Conservation (phyloP, 768 basidiomycete genomes). For the Rhodotorula graminis region DNA sequence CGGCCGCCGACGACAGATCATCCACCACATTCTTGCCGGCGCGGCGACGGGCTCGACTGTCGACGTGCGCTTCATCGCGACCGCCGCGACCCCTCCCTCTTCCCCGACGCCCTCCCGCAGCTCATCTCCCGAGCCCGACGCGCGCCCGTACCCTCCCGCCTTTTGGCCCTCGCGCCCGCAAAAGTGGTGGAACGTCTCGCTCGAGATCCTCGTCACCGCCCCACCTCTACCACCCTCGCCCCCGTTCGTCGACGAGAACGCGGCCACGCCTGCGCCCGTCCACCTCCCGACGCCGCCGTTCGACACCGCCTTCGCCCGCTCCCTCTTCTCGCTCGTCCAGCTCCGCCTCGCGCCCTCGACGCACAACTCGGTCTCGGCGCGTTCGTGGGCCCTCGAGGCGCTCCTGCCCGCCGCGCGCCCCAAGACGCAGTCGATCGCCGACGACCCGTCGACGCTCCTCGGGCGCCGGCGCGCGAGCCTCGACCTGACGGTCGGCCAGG, state of each 20-base stretch:
- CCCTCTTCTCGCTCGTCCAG: constrained; percentile 23
- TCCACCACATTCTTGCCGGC: constrained; percentile 34
- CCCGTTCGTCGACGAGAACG: constrained; percentile 1
- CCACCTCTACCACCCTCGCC: neutral
- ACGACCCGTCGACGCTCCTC: constrained; percentile 30
- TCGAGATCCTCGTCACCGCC: constrained; percentile 22
- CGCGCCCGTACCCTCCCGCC: neutral
- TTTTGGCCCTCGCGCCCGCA: neutral
- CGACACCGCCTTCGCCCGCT: constrained; percentile 10
- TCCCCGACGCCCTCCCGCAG: neutral
- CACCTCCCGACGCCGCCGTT: constrained; percentile 17
- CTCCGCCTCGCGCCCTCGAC: constrained; percentile 2
- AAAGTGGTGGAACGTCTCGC: constrained; percentile 34
- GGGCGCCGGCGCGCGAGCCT: constrained; percentile 28
- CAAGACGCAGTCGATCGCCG: constrained; percentile 11
- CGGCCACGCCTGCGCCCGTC: neutral
- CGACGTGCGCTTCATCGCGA: constrained; percentile 34
- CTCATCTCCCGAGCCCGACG: neutral
- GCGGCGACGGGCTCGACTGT: constrained; percentile 24
- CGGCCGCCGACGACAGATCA: neutral
- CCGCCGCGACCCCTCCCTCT: neutral
- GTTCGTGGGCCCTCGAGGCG: constrained; percentile 27
- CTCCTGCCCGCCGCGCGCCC: constrained; percentile 30
- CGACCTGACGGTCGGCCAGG: constrained; percentile 25
- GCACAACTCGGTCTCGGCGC: neutral